Base-by-base conservation (phyloP, 257 asterid genomes). In the Haberlea rhodopensis region DNA sequence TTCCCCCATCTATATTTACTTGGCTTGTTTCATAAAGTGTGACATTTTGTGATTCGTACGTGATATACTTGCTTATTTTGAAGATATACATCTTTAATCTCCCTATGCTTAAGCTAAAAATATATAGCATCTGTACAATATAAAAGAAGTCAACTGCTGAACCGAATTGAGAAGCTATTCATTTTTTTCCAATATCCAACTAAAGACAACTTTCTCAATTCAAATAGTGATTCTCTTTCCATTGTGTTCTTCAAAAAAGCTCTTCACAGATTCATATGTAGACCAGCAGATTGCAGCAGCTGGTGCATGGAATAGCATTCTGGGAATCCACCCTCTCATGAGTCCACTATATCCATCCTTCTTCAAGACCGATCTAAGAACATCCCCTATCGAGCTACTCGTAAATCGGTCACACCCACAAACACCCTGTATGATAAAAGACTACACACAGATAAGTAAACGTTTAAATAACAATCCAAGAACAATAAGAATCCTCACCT, bases 241-340 rank as follows among this genome's bases (percentile, higher is more conserved):
- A 43, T 75, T 68, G 20, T 62, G 40, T 26, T 63, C 32, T n/a
- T 79, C 80, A 74, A 82, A 87, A 49, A 84, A 73, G 49, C 52
- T 57, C 57, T 84, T 87, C 46, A 74, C 69, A 1, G 87, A 78
- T 73, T 87, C 95, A 70, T 85, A 87, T 5, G 95, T 74, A 29
- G 95, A 82, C 92, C 92, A 85, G 82, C 87, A 79, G 32, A 82
- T 79, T 16, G 95, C 87, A 37, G 92, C 95, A 53, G 92, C 89
- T 34, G 95, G 95, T 3, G 92, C 87, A 70, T 84, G 89, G 62
- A 87, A 84, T 48, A 84, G 72, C 85, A 82, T 84, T 63, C 95
- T 87, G 5, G 90, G 90, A 21, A 75, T 58, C 95, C 88, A 86
- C 1, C 88, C 90, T 6, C 85, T 65, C 79, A 76, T 63, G 0